A percentile compares a stretch with the other conserved stretches of the same genome.
Evolutionary conservation across 1,284 basidiomycete species (phyloP).

Genomic region (Naganishia sp.): DNA sequence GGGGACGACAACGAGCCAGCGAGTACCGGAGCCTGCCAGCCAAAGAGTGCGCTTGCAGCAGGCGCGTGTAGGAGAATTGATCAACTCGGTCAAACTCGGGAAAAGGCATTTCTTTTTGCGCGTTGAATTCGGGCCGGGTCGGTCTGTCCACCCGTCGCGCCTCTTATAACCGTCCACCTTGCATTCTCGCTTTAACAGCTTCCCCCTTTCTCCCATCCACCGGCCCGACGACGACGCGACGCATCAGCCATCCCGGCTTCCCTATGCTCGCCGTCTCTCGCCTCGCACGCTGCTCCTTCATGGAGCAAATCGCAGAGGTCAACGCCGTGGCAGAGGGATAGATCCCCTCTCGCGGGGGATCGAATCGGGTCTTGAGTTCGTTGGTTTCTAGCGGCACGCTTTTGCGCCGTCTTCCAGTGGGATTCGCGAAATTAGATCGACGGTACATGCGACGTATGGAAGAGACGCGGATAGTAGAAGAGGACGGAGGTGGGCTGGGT

Average conservation of each 20-base stretch:
- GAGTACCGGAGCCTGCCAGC: not conserved
- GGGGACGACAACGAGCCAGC: not conserved
- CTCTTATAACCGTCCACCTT: no score
- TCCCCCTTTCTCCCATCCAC: conserved; percentile 19
- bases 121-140: no score
- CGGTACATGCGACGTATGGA: conserved; percentile 10
- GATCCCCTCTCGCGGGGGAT: no score
- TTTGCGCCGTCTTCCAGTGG: conserved; percentile 11
- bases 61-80: not conserved
- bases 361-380: conserved; percentile 30
- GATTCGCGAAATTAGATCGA: conserved; percentile 33
- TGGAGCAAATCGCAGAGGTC: conserved; percentile 2
- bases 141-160: no score
- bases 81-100: not conserved
- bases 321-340: conserved; percentile 26
- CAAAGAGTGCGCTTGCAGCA: not conserved
- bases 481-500: not conserved
- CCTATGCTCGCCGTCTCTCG: conserved; percentile 18
- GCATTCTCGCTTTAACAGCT: no score
- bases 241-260: conserved; percentile 8
- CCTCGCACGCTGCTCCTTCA: not conserved
- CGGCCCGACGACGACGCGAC: conserved; percentile 25
- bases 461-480: no score
- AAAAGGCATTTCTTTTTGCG: not conserved
- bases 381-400: conserved; percentile 22